Evolutionary conservation across 805 yeast species (phyloP).

Genomic region (Suhomyces pyralidae): DNA sequence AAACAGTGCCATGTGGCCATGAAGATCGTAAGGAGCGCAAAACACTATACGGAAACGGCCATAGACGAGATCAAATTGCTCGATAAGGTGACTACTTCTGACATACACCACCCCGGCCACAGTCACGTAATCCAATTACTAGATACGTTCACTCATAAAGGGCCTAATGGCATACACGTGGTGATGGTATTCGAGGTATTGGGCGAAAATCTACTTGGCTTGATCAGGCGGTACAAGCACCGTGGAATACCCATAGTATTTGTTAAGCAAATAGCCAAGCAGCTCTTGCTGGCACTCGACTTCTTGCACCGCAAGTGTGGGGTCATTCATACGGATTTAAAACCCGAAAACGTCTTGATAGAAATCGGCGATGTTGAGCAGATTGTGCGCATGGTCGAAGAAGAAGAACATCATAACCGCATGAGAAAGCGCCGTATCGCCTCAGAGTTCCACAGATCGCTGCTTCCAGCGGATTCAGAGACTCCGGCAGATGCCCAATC

Average conservation of each 20-base stretch:
- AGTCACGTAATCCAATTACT: constrained; percentile 73
- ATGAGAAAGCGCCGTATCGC: constrained; percentile 35
- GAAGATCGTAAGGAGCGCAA: constrained; percentile 89
- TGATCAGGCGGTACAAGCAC: constrained; percentile 74
- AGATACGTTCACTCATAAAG: constrained; percentile 82
- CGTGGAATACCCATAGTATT: constrained; percentile 74
- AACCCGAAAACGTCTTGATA: constrained; percentile 73
- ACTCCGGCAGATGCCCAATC: not conserved
- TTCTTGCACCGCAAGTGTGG: constrained; percentile 72
- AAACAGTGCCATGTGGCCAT: constrained; percentile 79
- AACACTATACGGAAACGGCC: constrained; percentile 90
- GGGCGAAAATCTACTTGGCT: constrained; percentile 87
- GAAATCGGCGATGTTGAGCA: constrained; percentile 83
- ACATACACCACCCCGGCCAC: constrained; percentile 74
- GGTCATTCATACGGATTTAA: constrained; percentile 69
- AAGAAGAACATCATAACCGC: constrained; percentile 51
- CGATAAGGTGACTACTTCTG: constrained; percentile 60
- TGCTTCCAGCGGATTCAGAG: constrained; percentile 5
- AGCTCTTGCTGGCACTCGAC: constrained; percentile 68
- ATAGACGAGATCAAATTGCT: constrained; percentile 85
- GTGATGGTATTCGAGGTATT: constrained; percentile 97
- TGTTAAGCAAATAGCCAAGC: constrained; percentile 81
- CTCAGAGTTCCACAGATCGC: constrained; percentile 5
- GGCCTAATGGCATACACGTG: constrained; percentile 89
- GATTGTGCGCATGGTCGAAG: constrained; percentile 65